Evolutionary conservation across 495 filamentous ascomycete species (phyloP), one percentile per base, ranked within the genome.

Genomic region (Neurospora sp.): DNA sequence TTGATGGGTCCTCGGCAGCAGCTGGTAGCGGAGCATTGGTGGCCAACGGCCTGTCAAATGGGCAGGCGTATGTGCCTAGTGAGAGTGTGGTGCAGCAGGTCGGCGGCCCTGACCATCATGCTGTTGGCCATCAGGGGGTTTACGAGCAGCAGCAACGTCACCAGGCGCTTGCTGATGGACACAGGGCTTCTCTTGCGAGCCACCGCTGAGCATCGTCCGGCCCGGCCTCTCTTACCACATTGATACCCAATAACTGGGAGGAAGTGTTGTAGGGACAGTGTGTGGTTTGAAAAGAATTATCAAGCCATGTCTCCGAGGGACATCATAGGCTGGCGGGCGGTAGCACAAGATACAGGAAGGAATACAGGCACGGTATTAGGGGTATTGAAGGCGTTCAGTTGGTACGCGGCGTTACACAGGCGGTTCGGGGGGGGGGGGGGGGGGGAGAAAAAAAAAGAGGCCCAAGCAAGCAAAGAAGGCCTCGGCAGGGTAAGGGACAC

Each of bases 11-110:
- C 0, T 73, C 74, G 31, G 70, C 75, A n/a, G 68, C 75, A 22
- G 68, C 70, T 59, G 53, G 73, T 44, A 41, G 66, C 44, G 61
- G 44, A 66, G 31, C 27, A 66, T 18, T 70, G 38, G 53, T 70
- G 38, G 53, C 69, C 37, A 39, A 77, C 72, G 27, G 53, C 6
- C 72, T 81, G 40, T 42, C 76, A 27, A 80, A 76, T 59, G 74
- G 74, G 6, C 74, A 78, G 31, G 10, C 66, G 22, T 82, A 82
- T 48, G 73, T 79, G 20, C 77, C 80, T 5, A 71, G 71, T 40
- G 74, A 79, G 61, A 48, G 41, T 5, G 27, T 66, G 27, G 27
- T 66, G 27, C 53, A 66, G 53, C 27, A 31, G 27, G 27, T 31
- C 27, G 53, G 35, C 53, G 27, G 53, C 12, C 53, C 53, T 61